Evolutionary conservation across 2,329 filamentous ascomycete genomes (phyloP), one percentile per base, ranked within the genome.

Genomic region (Rhytidhysteron rufulum): DNA sequence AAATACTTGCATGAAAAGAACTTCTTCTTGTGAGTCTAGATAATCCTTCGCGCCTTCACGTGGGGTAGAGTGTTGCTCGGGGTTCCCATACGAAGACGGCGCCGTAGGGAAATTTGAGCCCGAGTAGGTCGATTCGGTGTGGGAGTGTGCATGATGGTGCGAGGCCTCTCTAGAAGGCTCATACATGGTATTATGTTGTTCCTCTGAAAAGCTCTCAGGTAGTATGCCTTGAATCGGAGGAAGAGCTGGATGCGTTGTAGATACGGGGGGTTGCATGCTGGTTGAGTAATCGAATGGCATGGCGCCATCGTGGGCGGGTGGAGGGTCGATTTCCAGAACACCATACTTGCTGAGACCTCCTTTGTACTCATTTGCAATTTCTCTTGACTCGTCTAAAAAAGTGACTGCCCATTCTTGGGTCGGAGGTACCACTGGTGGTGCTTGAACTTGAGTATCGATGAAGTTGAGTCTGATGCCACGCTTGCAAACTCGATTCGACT

Each of bases 1-100:
- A 60, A 95, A 97, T 0, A 89, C 83, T 62, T 95, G 88, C 84
- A 96, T 88, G 58, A 89, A 89, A n/a, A 84, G 70, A 0, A 93
- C 78, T 60, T 95, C 88, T 42, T 95, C 86, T 8, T 82, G 78
- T 3, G 79, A 80, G 48, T 79, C 82, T 33, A 95, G 73, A 51
- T 80, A 87, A 37, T 86, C 78, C 27, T 79, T 70, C 21, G 67
- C 65, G 37, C 70, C 70, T 41, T 66, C 68, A 17, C 69, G 59
- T 13, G 68, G 68, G 16, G 67, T 68, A 29, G 62, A 51, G 40
- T 48, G 45, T 35, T 61, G 62, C 34, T 67, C 63, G 25, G 51
- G 31, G 32, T 53, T 55, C 40, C 45, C 55, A 44, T 63, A 71
- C 4, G 67, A 62, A 31, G 47, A 60, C 43, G 44, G 53, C 46